Percentiles rank a stretch among this genome's conserved stretches.
Conservation (phyloP, 768 basidiomycete species). For the Termitomyces sp. region DNA sequence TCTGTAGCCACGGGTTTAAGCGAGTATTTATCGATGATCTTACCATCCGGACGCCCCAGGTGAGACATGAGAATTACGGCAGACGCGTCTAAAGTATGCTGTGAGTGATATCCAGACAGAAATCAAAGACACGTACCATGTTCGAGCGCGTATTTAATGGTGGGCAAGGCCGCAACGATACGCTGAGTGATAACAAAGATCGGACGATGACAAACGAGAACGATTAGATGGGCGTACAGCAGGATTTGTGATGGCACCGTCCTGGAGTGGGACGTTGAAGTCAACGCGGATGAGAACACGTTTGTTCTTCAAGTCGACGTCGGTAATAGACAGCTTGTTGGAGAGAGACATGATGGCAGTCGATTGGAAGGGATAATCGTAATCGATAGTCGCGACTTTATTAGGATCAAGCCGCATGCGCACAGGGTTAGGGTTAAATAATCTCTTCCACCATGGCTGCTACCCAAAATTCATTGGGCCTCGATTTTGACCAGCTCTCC, state of each 20-base stretch:
- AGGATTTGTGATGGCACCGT: constrained; percentile 92
- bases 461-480: constrained; percentile 61
- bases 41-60: constrained; percentile 94
- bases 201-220: constrained; percentile 7
- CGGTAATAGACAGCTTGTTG: constrained; percentile 90
- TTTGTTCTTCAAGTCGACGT: constrained; percentile 82
- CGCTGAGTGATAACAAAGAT: constrained; percentile 47
- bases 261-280: constrained; percentile 92
- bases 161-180: constrained; percentile 94
- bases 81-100: constrained; percentile 53
- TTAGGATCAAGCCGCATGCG: constrained; percentile 8
- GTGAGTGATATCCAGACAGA: background rate
- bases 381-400: constrained; percentile 1
- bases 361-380: constrained; percentile 11
- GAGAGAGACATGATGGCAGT: constrained; percentile 77
- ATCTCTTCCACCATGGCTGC: constrained; percentile 29
- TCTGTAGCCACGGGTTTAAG: constrained; percentile 83
- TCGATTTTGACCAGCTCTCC: constrained; percentile 54
- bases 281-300: constrained; percentile 93
- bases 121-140: constrained; percentile 44
- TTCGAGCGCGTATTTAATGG: constrained; percentile 89
- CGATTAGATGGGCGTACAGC: constrained; percentile 56
- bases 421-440: constrained; percentile 24
- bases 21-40: constrained; percentile 83
- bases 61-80: constrained; percentile 95